Evolutionary conservation across 805 yeast species (phyloP).

Genomic region (Candida suzukii): DNA sequence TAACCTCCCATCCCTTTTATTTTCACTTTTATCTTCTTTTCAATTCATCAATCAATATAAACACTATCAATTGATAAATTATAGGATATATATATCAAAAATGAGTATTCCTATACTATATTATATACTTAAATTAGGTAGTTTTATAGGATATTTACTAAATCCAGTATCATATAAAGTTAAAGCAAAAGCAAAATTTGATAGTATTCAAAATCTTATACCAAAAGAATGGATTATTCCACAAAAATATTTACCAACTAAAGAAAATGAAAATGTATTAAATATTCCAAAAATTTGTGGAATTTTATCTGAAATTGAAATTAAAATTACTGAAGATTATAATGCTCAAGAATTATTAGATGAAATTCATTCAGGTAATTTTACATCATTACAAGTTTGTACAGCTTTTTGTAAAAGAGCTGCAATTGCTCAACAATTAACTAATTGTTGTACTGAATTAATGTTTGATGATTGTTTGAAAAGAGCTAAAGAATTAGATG

Average conservation of each 20-base stretch:
- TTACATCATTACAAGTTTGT: conserved; percentile 34
- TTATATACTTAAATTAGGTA: too few species aligned
- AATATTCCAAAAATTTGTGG: conserved; percentile 13
- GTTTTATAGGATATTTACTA: too few species aligned
- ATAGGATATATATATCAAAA: too few species aligned
- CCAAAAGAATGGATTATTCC: conserved; percentile 12
- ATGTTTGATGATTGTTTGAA: conserved; percentile 40
- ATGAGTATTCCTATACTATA: too few species aligned
- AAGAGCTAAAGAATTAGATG: conserved; percentile 47
- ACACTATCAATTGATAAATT: too few species aligned
- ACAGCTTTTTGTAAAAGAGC: conserved; percentile 43
- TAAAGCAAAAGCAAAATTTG: conserved; percentile 4
- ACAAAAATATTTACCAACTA: conserved; percentile 1
- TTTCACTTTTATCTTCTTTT: too few species aligned
- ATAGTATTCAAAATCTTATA: conserved; percentile 1
- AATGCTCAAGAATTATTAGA: conserved; percentile 25
- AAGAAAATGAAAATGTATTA: conserved; percentile 6
- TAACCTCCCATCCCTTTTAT: too few species aligned
- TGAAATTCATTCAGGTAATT: conserved; percentile 30
- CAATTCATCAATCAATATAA: too few species aligned
- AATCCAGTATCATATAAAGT: not conserved
- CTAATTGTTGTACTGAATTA: conserved; percentile 41
- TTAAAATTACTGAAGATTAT: conserved; percentile 35
- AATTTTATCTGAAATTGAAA: conserved; percentile 27
- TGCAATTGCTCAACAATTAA: conserved; percentile 40